Percentiles rank a stretch among this genome's conserved stretches.
These are phyloP conservation scores for Lodderomyces orthopsilosis DNA, from an alignment of 1,139 yeast genomes.

Conservation along the genomic window DNA sequence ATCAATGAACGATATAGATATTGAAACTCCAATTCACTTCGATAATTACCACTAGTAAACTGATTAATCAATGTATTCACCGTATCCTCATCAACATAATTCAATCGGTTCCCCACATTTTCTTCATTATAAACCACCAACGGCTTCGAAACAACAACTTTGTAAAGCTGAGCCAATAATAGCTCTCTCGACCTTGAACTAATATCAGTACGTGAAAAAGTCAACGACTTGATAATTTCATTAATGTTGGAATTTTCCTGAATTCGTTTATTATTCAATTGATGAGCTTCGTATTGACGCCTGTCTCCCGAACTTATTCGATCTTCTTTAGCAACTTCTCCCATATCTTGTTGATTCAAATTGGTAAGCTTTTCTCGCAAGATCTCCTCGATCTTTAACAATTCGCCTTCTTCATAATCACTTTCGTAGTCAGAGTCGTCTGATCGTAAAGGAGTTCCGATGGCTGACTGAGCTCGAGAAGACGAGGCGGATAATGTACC, in stretches of 20 bases:
- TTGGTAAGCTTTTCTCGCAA: conserved; percentile 36
- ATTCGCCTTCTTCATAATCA: conserved; percentile 37
- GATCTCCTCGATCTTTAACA: conserved; percentile 40
- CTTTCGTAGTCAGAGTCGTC: conserved; percentile 42
- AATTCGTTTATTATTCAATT: conserved; percentile 35
- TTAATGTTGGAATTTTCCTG: conserved; percentile 39
- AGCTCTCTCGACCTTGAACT: conserved; percentile 50
- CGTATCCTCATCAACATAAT: conserved; percentile 35
- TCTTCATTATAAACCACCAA: conserved; percentile 39
- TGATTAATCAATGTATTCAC: conserved; percentile 34
- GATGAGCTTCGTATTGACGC: conserved; percentile 32
- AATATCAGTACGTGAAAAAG: conserved; percentile 42
- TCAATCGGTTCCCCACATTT: conserved; percentile 25
- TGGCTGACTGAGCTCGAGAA: conserved; percentile 36
- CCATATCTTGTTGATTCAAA: conserved; percentile 23
- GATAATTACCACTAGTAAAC: conserved; percentile 32
- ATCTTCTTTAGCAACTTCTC: conserved; percentile 16
- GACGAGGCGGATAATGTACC: conserved; percentile 23
- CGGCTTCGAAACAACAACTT: conserved; percentile 45
- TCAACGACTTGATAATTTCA: conserved; percentile 40
- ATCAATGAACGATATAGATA: conserved; percentile 41
- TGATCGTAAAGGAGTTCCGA: conserved; percentile 29
- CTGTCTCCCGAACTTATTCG: conserved; percentile 19
- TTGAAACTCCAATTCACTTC: conserved; percentile 44
- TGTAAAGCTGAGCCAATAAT: conserved; percentile 50